Base-by-base conservation (phyloP, 1,284 basidiomycete species). In the Cryptococcus hybrid region DNA sequence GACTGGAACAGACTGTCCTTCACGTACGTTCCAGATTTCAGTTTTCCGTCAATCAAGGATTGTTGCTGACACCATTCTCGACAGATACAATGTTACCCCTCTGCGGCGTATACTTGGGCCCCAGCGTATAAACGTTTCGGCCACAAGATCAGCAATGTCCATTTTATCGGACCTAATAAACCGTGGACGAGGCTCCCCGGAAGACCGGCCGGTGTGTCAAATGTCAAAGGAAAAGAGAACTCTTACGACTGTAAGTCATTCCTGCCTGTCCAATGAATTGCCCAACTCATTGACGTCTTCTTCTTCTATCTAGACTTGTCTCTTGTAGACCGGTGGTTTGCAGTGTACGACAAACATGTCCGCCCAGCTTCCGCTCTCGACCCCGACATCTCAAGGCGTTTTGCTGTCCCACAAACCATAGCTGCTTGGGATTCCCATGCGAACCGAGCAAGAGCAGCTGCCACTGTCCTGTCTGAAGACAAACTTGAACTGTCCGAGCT, bases 21-120 rank as follows among this genome's bases (percentile, higher is more conserved):
- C 79, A 91, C 86, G 65, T 77, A 60, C 63, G 74, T 69, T 36
- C 13, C 47, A 42, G 43, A 7, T 43, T 9, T 3, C 35, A 12
- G 8, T 11, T 39, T 38, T n/a, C 38, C 12, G 13, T 6, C 6
- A 35, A 13, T 37, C 9, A 15, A 18, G 2, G 15, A 11, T 37
- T 18, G 13, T 42, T 52, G 30, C 30, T 30, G 30, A 30, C 30
- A 30, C 30, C 30, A 30, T 30, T 30, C 30, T 30, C 30, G 30
- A 44, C 12, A 75, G 79, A 1, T 99, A 96, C 80, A 99, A 99
- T 74, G 95, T 92, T 7, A 98, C 95, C 1, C 94, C 8, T 92
- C 92, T n/a, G 92, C 92, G 54, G 91, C 89, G 54, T 99, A 99
- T 80, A 95, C 91, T 86, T 98, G 96, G 78, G 91, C 91, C 3